Base-by-base conservation (phyloP, 371 early-diverging fungal genomes). In the Apophysomyces ossiformis region DNA sequence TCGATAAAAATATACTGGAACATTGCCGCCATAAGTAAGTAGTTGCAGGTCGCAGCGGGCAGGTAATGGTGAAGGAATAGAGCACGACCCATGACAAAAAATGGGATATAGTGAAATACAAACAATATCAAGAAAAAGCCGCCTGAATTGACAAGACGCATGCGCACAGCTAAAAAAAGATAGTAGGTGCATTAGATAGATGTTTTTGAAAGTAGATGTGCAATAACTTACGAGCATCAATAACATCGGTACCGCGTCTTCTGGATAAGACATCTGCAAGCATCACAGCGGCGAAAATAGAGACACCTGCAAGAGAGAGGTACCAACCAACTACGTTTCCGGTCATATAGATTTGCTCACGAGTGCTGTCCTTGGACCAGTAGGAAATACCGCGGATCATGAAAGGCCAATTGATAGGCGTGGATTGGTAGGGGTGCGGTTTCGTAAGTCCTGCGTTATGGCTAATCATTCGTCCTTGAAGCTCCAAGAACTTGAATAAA, bases 61-160 rank as follows among this genome's bases (percentile, higher is more conserved):
- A 98, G 81, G 74, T 99, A 99, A 79, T 99, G 99, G 81, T 99
- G 99, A 60, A 99, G 78, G 80, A 98, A 99, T 15, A 99, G 82
- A 37, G 93, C 90, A 57, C 99, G 90, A 13, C 96, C 97, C 94
- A 97, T 95, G 58, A 93, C 66, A 82, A 96, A 97, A 85, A 99
- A 99, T 4, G 99, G 99, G 15, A 96, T 44, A 72, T 94, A 99
- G 76, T 99, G 99, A 37, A 95, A 72, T 8, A 84, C 64, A 93
- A 95, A 99, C 18, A 91, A 94, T 5, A 92, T 62, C 37, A 93
- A 81, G 64, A 97, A 85, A 83, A 96, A 96, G 0, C 94, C 95
- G 21, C 86, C 85, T 0, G 90, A 86, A 43, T 84, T 81, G 47
- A 85, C 68, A 46, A 92, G 71, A 37, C 92, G 85, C 37, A 82